Evolutionary conservation across 2,329 filamentous ascomycete species (phyloP), one percentile per base, ranked within the genome.

Genomic region (Fusarium sterilihyphosum): DNA sequence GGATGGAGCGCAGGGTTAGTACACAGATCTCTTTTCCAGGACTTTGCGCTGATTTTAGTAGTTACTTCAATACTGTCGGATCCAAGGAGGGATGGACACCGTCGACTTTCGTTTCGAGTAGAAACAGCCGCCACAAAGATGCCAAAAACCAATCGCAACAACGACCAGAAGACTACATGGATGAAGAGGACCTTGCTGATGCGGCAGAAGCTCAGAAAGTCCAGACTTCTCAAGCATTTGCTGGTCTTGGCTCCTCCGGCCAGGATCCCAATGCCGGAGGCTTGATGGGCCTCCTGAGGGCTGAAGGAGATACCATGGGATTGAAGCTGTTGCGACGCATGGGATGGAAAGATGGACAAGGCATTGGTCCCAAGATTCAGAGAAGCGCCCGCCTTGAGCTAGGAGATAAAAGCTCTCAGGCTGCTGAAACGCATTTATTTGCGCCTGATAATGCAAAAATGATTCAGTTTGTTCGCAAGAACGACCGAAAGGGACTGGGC

Each of bases 1-100:
- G 96, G 96, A 37, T 99, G 93, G 85, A 98, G 95, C 86, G 96
- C 96, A 86, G 96, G 96, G 92, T 96, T 89, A 86, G 91, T 52
- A 52, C 47, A n/a, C 18, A 35, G 17, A 31, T n/a, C n/a, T 61
- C 53, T 26, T 41, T 33, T 14, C 37, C 26, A 26, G 20, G 17
- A 33, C 41, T 44, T 56, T 44, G 50, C 60, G 59, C 69, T 77
- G 58, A 78, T 68, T 49, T 46, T 59, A 35, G 22, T 44, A 96
- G 94, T 77, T 98, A 98, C 84, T 98, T 96, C 85, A 99, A 99
- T 82, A 98, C 95, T 10, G 96, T 98, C 76, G 96, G 96, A 61
- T 98, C 96, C 65, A 98, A 98, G 83, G 96, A 99, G 87, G 96
- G 96, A 85, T 99, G 96, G 96, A 92, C 94, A 2, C 96, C 96